Conservation (phyloP, 345 rosid species). For the Citrus sp. region DNA sequence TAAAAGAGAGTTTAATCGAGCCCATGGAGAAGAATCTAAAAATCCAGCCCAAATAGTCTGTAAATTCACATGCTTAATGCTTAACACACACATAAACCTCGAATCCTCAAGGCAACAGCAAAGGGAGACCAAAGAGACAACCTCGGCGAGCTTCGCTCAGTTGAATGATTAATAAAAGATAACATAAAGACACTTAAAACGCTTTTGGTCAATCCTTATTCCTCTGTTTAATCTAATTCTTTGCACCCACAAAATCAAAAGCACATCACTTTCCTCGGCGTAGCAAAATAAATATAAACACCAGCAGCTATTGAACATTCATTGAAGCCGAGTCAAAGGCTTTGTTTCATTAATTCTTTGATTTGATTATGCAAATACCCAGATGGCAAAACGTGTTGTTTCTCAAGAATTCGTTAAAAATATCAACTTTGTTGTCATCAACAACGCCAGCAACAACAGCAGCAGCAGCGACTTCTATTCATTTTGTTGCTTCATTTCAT, state of each 20-base stretch:
- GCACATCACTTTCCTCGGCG: not conserved
- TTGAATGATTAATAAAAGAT: not conserved
- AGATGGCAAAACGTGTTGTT: conserved; percentile 47
- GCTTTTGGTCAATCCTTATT: not conserved
- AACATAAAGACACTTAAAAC: not conserved
- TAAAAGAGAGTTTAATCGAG: not conserved
- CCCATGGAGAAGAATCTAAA: not conserved
- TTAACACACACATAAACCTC: not conserved
- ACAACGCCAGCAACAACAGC: conserved; percentile 4
- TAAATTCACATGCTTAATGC: not conserved
- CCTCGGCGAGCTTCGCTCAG: not conserved
- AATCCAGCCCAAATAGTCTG: not conserved
- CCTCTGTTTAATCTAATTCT: not conserved
- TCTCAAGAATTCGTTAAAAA: conserved; percentile 25
- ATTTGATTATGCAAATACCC: conserved; percentile 43
- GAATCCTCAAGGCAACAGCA: not conserved
- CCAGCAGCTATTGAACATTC: too few relatives aligned
- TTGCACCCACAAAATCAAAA: not conserved
- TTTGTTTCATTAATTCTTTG: not conserved
- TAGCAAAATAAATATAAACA: not conserved
- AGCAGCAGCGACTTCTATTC: conserved; percentile 8
- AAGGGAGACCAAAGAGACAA: not conserved
- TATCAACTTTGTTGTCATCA: conserved; percentile 14
- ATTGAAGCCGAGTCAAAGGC: not conserved
- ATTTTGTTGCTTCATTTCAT: conserved; percentile 39